These are phyloP conservation scores for Biscutella laevigata DNA, from an alignment of 441 rosid genomes.

Conservation along the genomic window DNA sequence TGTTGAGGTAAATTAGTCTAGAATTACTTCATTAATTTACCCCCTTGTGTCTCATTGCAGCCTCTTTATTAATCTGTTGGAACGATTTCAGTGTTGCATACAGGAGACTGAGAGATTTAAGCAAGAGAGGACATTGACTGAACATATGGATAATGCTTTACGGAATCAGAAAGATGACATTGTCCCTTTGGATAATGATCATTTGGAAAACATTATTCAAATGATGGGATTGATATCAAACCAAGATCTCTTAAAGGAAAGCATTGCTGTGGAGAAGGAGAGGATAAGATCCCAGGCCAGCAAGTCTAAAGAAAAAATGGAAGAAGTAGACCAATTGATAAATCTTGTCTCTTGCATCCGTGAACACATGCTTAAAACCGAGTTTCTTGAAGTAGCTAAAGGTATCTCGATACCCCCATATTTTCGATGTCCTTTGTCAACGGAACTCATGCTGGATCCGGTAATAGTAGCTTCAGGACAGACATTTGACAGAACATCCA, in stretches of 20 bases:
- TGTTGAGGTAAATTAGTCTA: slow-evolving; percentile 44
- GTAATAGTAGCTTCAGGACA: slow-evolving; percentile 91
- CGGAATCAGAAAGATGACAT: slow-evolving; percentile 39
- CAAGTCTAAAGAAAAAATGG: slow-evolving; percentile 30
- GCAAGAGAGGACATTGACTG: slow-evolving; percentile 32
- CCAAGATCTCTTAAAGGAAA: slow-evolving; percentile 66
- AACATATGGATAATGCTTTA: slow-evolving; percentile 43
- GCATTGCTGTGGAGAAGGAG: slow-evolving; percentile 74
- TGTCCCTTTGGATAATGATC: slow-evolving; percentile 36
- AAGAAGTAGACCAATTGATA: slow-evolving; percentile 38
- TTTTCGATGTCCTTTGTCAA: slow-evolving; percentile 77
- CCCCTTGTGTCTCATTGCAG: background rate
- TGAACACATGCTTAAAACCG: slow-evolving; percentile 50
- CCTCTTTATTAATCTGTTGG: slow-evolving; percentile 25
- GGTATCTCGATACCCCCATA: slow-evolving; percentile 62
- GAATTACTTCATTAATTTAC: background rate
- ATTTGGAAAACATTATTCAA: slow-evolving; percentile 41
- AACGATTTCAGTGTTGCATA: slow-evolving; percentile 44
- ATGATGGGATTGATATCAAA: slow-evolving; percentile 48
- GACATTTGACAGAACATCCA: slow-evolving; percentile 78
- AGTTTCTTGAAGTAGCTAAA: slow-evolving; percentile 44
- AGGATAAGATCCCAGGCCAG: slow-evolving; percentile 36
- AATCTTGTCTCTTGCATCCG: slow-evolving; percentile 57
- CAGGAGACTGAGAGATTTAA: slow-evolving; percentile 49
- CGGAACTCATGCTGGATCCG: slow-evolving; percentile 85